phyloP scores from a whole-genome alignment of 345 rosid species.

The Carallia pectinifolia region DNA sequence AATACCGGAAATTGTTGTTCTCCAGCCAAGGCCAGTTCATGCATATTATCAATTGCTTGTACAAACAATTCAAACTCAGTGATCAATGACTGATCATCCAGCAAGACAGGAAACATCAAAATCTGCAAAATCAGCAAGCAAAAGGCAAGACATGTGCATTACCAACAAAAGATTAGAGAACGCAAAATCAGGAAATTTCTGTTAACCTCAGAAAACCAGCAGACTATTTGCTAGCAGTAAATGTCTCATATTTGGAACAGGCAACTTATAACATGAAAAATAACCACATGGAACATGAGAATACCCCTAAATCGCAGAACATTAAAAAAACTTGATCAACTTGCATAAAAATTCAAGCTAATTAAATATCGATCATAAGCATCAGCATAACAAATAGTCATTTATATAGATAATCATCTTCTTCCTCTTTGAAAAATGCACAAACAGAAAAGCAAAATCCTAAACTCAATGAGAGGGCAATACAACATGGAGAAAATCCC shows the following conservation, averaged over 20 bases:
- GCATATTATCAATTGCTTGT: conserved; percentile 85
- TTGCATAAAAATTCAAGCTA: background rate
- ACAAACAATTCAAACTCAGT: conserved; percentile 80
- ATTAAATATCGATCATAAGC: background rate
- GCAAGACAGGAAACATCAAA: conserved; percentile 86
- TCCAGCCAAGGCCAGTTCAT: conserved; percentile 89
- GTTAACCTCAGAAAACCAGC: background rate
- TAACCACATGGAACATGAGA: background rate
- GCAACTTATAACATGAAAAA: background rate
- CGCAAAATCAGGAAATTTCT: background rate
- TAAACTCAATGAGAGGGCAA: no score
- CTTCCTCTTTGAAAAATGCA: background rate
- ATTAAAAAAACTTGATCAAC: background rate
- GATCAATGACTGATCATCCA: conserved; percentile 72
- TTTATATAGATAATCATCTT: no score
- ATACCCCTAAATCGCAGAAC: background rate
- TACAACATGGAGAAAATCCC: no score
- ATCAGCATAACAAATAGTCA: background rate
- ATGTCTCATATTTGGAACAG: background rate
- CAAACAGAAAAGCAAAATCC: no score
- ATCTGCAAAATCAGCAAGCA: conserved; percentile 49
- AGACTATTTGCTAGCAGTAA: background rate
- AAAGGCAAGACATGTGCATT: background rate
- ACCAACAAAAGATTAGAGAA: background rate
- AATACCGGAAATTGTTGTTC: conserved; percentile 90